A percentile compares a stretch with the other conserved stretches of the same genome.
phyloP scores from a whole-genome alignment of 176 grass and related monocot genomes.

The Miscanthus lutarioriparius region DNA sequence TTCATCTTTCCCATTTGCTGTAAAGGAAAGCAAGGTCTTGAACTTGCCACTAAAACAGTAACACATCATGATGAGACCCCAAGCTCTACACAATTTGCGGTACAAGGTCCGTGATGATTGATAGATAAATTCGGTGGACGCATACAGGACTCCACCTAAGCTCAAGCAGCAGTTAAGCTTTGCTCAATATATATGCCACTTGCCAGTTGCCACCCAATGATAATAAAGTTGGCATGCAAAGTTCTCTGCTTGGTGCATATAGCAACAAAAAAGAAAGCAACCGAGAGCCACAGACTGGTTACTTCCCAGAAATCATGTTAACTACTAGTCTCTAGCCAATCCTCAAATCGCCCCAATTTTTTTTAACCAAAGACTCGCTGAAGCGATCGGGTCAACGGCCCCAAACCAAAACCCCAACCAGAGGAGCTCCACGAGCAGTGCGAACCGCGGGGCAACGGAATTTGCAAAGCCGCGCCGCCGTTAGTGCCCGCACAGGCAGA shows the following conservation, averaged over 20 bases:
- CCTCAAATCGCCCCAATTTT: constrained; percentile 8
- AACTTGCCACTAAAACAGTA: background rate
- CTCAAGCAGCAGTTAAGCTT: background rate
- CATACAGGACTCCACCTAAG: background rate
- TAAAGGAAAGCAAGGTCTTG: background rate
- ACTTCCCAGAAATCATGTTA: background rate
- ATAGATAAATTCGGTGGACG: background rate
- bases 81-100: background rate
- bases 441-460: background rate
- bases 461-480: background rate
- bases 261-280: constrained; percentile 1
- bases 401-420: background rate
- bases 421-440: background rate
- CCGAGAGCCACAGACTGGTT: background rate
- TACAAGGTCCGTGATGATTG: background rate
- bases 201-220: background rate
- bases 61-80: background rate
- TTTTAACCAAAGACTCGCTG: background rate
- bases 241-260: background rate
- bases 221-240: constrained; percentile 22
- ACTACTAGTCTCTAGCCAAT: background rate
- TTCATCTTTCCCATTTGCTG: background rate
- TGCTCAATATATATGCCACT: background rate
- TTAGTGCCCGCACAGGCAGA: background rate
- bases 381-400: constrained; percentile 30